These are phyloP conservation scores for Aspergillus nanangensis DNA, from an alignment of 495 filamentous ascomycete species.

Conservation along the genomic window DNA sequence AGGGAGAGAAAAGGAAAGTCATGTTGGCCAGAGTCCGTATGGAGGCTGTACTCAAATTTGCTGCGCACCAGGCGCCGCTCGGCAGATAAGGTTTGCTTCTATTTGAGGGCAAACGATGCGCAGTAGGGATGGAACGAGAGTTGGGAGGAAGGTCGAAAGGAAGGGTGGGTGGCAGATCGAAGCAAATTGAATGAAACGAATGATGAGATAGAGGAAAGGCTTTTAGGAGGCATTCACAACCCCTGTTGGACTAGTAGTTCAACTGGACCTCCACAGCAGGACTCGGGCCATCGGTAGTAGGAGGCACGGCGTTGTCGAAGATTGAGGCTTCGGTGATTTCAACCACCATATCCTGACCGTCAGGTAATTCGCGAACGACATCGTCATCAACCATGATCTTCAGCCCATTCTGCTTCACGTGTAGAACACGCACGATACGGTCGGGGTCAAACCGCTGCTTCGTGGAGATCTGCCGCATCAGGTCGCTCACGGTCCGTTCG, in stretches of 20 bases:
- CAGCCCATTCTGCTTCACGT: conserved; percentile 65
- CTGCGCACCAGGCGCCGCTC: conserved; percentile 18
- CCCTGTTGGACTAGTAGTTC: conserved; percentile 23
- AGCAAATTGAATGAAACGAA: conserved; percentile 1
- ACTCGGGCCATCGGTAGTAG: conserved; percentile 8
- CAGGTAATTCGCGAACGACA: conserved; percentile 75
- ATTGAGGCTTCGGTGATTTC: conserved; percentile 47
- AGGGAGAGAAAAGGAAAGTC: no score
- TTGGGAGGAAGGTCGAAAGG: background rate
- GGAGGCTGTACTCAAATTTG: background rate
- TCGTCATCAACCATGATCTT: conserved; percentile 89
- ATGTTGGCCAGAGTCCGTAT: no score
- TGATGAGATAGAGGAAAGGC: background rate
- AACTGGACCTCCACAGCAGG: conserved; percentile 35
- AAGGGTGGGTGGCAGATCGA: background rate
- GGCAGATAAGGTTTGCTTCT: background rate
- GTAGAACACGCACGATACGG: conserved; percentile 65
- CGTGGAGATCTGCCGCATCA: conserved; percentile 63
- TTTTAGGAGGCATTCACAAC: no score
- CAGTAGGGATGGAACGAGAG: background rate
- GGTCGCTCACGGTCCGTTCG: conserved; percentile 65
- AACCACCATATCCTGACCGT: conserved; percentile 85
- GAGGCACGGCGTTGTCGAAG: conserved; percentile 3
- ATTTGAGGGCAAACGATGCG: background rate
- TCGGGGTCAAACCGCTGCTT: conserved; percentile 76